Conservation (phyloP, 495 filamentous ascomycete genomes). For the Daldinia vernicosa region DNA sequence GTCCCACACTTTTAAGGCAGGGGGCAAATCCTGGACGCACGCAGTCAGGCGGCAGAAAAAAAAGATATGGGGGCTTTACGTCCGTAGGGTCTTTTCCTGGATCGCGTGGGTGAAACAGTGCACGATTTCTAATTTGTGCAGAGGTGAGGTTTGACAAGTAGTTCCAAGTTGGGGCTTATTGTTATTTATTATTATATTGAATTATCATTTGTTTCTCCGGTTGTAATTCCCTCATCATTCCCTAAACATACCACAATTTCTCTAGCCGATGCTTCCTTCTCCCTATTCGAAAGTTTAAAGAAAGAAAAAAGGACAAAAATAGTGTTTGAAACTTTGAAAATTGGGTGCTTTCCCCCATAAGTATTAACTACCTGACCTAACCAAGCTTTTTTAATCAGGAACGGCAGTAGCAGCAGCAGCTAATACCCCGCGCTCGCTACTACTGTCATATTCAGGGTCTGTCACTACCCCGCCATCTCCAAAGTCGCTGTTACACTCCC, state of each 20-base stretch:
- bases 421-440: conserved; percentile 31
- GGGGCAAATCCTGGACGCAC: conserved; percentile 13
- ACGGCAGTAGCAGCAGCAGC: conserved; percentile 27
- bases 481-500: conserved; percentile 24
- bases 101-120: conserved; percentile 1
- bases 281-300: not conserved
- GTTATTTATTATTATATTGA: not conserved
- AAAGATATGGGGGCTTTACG: not conserved
- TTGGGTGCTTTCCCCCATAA: not conserved
- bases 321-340: not conserved
- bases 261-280: not conserved
- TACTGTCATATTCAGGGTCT: conserved; percentile 32
- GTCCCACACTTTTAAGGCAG: conserved; percentile 37
- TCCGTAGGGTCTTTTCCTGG: not conserved
- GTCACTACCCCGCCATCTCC: conserved; percentile 37
- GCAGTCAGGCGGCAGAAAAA: conserved; percentile 20
- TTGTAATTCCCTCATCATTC: conserved; percentile 31
- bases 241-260: conserved; percentile 13
- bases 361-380: not conserved
- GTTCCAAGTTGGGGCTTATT: not conserved
- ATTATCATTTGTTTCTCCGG: conserved; percentile 4
- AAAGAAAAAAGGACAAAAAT: not conserved
- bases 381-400: conserved; percentile 14
- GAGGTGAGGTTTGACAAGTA: conserved; percentile 5
- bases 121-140: conserved; percentile 9